Percentiles rank a stretch among this genome's conserved stretches.
phyloP scores from a whole-genome alignment of 140 eudicot species.

The Oenanthe javanica region DNA sequence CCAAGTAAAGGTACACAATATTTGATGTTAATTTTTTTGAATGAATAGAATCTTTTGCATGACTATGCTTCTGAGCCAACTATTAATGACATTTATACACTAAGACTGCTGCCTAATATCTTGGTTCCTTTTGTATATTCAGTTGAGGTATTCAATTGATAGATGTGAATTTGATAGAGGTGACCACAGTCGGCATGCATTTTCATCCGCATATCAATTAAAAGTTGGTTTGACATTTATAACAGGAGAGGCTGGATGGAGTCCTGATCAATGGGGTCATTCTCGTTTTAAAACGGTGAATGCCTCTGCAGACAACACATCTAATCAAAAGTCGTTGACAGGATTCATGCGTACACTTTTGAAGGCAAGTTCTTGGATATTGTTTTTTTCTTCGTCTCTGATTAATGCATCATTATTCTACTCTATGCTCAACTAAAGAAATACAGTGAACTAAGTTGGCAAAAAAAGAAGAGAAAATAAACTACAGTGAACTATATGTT shows the following conservation, averaged over 20 bases:
- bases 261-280: constrained; percentile 90
- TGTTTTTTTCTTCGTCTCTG: neutral
- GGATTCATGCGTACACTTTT: constrained; percentile 81
- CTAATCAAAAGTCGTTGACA: constrained; percentile 62
- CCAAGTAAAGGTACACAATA: neutral
- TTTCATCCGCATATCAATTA: constrained; percentile 1
- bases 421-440: neutral
- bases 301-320: constrained; percentile 55
- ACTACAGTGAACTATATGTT: neutral
- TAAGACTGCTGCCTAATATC: neutral
- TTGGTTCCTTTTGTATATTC: neutral
- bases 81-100: neutral
- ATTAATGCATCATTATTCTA: neutral
- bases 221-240: constrained; percentile 3
- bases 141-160: neutral
- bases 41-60: neutral
- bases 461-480: neutral
- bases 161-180: neutral
- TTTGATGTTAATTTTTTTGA: neutral
- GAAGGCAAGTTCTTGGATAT: constrained; percentile 41
- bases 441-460: no score
- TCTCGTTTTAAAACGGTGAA: constrained; percentile 61
- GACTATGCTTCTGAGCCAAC: neutral
- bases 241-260: constrained; percentile 96
- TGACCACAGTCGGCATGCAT: neutral